Conservation (phyloP, 768 basidiomycete species). For the Mycena galopus region DNA sequence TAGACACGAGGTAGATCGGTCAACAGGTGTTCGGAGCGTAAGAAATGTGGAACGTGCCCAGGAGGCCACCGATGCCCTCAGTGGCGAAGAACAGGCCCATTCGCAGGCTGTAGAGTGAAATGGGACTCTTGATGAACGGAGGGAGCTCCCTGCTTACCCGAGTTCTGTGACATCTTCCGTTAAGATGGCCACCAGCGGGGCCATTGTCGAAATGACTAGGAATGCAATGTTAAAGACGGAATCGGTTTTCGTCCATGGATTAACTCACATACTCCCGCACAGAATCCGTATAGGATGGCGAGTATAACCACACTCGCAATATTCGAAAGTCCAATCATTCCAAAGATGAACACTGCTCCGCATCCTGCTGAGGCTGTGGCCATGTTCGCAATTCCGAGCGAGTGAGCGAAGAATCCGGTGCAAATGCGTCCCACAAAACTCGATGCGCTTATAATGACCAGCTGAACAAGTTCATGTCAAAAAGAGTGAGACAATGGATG, state of each 20-base stretch:
- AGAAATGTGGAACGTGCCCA: not conserved
- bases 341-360: conserved; percentile 45
- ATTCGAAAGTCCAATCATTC: conserved; percentile 6
- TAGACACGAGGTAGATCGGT: not conserved
- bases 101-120: conserved; percentile 36
- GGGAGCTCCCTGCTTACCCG: conserved; percentile 42
- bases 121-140: not conserved
- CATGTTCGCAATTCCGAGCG: conserved; percentile 45
- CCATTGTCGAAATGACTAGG: conserved; percentile 48
- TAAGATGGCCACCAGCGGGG: conserved; percentile 48
- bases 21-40: not conserved
- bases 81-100: conserved; percentile 40
- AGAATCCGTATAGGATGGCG: conserved; percentile 48
- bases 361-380: conserved; percentile 39
- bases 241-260: too few relatives aligned
- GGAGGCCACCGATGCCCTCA: conserved; percentile 2
- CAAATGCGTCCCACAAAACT: conserved; percentile 52
- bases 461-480: conserved; percentile 26
- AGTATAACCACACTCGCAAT: conserved; percentile 41
- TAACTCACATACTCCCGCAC: conserved; percentile 51
- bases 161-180: conserved; percentile 49
- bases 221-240: too few relatives aligned
- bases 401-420: conserved; percentile 48
- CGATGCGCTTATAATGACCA: conserved; percentile 54
- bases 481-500: not conserved